Conservation (phyloP, 805 yeast genomes). For the Spathaspora arborariae region DNA sequence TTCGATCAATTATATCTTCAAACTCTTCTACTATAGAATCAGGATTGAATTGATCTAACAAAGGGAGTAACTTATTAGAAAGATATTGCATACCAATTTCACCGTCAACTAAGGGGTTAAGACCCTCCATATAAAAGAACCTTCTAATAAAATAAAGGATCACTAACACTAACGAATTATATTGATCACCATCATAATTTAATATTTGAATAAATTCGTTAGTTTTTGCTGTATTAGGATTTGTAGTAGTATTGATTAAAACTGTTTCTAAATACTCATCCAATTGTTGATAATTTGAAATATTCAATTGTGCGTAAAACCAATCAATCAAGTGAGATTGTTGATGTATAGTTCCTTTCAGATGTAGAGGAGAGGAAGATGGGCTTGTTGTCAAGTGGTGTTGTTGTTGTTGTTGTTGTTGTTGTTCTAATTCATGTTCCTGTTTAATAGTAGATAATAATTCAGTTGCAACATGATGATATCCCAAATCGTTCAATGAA, state of each 20-base stretch:
- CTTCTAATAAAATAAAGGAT: slow-evolving; percentile 24
- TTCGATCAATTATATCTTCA: slow-evolving; percentile 12
- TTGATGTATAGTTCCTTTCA: slow-evolving; percentile 1
- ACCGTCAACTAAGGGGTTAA: slow-evolving; percentile 6
- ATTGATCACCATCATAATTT: slow-evolving; percentile 2
- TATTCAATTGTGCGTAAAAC: slow-evolving; percentile 14
- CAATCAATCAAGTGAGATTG: slow-evolving; percentile 11
- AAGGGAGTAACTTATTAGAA: slow-evolving; percentile 23
- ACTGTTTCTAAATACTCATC: slow-evolving; percentile 12
- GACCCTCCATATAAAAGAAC: slow-evolving; percentile 18
- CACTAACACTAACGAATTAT: slow-evolving; percentile 6
- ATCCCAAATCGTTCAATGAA: slow-evolving; percentile 29
- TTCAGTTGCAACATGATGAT: slow-evolving; percentile 19
- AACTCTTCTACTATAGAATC: slow-evolving; percentile 8
- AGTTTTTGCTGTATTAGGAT: not conserved
- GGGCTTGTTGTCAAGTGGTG: too few relatives aligned
- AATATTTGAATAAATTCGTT: slow-evolving; percentile 4
- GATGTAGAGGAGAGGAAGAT: slow-evolving; percentile 4
- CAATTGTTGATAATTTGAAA: slow-evolving; percentile 13
- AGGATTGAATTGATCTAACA: slow-evolving; percentile 15
- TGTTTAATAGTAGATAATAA: slow-evolving; percentile 9
- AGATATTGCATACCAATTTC: slow-evolving; percentile 15
- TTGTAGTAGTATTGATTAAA: slow-evolving; percentile 1
- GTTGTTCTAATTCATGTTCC: not conserved
- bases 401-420: not conserved